Base-by-base conservation (phyloP, 1,284 basidiomycete species). In the Rhizoctonia solani region DNA sequence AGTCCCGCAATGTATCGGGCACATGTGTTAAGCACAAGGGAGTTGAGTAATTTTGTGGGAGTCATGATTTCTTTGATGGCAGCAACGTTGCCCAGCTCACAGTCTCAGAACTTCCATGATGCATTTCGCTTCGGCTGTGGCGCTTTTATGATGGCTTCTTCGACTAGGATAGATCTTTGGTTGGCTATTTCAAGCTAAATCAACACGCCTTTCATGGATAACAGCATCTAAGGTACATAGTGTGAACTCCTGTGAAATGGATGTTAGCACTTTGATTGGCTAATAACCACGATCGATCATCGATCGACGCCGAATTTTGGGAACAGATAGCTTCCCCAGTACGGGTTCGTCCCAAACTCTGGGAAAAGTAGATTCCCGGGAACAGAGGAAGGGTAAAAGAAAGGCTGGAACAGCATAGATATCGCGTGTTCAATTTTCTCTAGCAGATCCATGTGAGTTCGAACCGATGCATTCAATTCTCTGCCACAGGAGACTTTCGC, bases 401-500 rank as follows among this genome's bases (percentile, higher is more conserved):
- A 34, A 44, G 61, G 27, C 50, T 65, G 61, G 61, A 65, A 65
- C 50, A 47, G 41, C 32, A 47, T 21, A 49, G 23, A 16, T n/a
- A 21, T 37, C 30, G 50, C 50, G 61, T 39, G 50, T 50, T 32
- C 61, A 27, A 49, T 65, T 46, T 50, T 44, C 19, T 41, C 25
- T 13, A 44, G 42, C 23, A 21, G 46, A 27, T 29, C 42, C 41
- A 44, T 23, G 39, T 19, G 14, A 44, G 47, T 42, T 65, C 61
- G 34, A 53, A 27, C 16, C 8, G 47, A 53, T 34, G 37, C 41
- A 65, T 65, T 65, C 46, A 65, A 19, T 65, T 29, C 11, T n/a
- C 37, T 61, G 59, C 59, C 61, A 54, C 61, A 65, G 61, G 50
- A 25, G 61, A 6, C 25, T 32, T 65, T 25, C 9, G 46, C 44